Percentiles rank a stretch among this genome's conserved stretches.
Conservation (phyloP, 2,329 filamentous ascomycete genomes). For the Colletotrichum sp. region DNA sequence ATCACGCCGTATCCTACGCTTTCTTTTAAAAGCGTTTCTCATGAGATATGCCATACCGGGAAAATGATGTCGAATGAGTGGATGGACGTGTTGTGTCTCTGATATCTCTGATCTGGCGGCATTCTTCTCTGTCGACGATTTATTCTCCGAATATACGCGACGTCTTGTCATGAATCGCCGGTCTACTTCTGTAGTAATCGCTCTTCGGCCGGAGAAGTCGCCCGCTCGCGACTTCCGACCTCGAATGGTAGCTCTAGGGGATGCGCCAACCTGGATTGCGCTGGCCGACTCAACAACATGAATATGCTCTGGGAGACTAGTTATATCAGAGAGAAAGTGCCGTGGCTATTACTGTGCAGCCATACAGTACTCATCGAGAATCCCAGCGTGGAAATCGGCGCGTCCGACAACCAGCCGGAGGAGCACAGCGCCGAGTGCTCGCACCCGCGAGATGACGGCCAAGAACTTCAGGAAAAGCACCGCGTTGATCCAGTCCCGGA, state of each 20-base stretch:
- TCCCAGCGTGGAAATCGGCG: too few relatives aligned
- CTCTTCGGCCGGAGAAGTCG: not conserved
- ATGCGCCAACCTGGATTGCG: too few relatives aligned
- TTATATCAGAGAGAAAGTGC: too few relatives aligned
- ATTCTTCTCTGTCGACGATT: not conserved
- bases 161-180: not conserved
- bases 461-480: not conserved
- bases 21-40: too few relatives aligned
- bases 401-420: too few relatives aligned
- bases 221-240: not conserved
- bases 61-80: not conserved
- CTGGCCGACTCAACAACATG: too few relatives aligned
- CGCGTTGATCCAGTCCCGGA: not conserved
- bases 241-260: too few relatives aligned
- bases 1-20: rapidly evolving
- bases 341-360: too few relatives aligned
- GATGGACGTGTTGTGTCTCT: not conserved
- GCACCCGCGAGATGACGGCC: too few relatives aligned
- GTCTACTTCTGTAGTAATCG: not conserved
- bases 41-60: not conserved
- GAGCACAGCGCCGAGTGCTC: too few relatives aligned
- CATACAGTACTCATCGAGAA: too few relatives aligned
- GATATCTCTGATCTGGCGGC: not conserved
- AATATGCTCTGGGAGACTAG: too few relatives aligned
- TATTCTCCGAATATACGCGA: not conserved